Percentiles rank a stretch among this genome's conserved stretches.
Conservation (phyloP, 805 yeast species). For the Schwanniomyces polymorphus region DNA sequence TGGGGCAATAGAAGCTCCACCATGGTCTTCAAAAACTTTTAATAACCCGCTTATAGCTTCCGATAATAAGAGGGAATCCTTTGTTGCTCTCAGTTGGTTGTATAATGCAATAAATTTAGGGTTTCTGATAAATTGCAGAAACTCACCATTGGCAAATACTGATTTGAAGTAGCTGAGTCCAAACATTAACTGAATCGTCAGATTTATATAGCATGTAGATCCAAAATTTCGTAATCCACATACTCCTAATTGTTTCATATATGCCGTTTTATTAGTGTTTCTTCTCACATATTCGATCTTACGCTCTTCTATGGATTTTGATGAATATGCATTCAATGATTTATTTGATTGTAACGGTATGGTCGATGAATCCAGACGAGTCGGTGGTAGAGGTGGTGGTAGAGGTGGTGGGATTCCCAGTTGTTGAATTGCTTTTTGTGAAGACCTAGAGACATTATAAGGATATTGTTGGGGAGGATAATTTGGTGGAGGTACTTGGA, state of each 20-base stretch:
- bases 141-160: constrained; percentile 48
- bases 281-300: not conserved
- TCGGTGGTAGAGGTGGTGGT: not conserved
- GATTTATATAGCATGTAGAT: constrained; percentile 74
- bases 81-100: constrained; percentile 14
- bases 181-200: constrained; percentile 70
- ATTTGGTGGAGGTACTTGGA: not conserved
- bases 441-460: not conserved
- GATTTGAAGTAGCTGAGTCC: constrained; percentile 50
- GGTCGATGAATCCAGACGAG: constrained; percentile 2
- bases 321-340: not conserved
- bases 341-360: not conserved
- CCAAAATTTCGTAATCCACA: constrained; percentile 70
- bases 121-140: constrained; percentile 41
- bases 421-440: not conserved
- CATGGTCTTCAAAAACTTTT: constrained; percentile 56
- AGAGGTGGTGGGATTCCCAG: not conserved
- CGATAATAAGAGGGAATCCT: constrained; percentile 33
- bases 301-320: not conserved
- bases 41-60: constrained; percentile 56
- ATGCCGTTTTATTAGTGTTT: constrained; percentile 5
- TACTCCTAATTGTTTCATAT: constrained; percentile 44
- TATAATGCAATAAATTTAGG: constrained; percentile 26
- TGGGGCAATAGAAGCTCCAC: constrained; percentile 65
- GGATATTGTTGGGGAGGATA: not conserved